Evolutionary conservation across 139 green algal species (phyloP).

Genomic region (Tetratostichococcus sp.): DNA sequence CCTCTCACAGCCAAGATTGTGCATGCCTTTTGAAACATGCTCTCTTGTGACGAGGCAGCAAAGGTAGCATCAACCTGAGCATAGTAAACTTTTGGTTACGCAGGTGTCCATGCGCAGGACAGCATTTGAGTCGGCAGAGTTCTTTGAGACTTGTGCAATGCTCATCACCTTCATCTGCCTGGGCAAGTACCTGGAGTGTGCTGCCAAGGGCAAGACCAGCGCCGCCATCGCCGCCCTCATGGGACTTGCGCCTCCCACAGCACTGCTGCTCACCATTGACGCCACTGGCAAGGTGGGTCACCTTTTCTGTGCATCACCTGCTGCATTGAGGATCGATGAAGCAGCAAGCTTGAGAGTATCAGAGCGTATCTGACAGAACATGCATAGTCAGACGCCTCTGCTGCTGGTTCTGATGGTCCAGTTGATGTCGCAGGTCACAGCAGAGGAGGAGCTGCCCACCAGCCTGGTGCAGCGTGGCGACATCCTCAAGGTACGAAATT

Average conservation of each 20-base stretch:
- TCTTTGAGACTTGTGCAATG: constrained; percentile 97
- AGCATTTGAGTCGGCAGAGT: constrained; percentile 77
- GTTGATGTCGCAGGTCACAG: not conserved
- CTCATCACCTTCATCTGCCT: constrained; percentile 96
- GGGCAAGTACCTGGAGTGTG: constrained; percentile 68
- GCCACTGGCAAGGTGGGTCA: not conserved
- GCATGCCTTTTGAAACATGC: no score
- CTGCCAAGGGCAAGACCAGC: constrained; percentile 73
- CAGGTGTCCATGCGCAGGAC: not conserved
- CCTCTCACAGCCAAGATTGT: no score
- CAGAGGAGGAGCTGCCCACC: constrained; percentile 63
- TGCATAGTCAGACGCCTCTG: no score
- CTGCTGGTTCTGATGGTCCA: not conserved
- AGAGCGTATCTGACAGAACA: no score
- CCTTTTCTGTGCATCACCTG: no score
- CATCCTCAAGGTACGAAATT: constrained; percentile 76
- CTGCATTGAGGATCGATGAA: no score
- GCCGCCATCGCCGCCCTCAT: constrained; percentile 79
- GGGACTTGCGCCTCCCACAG: constrained; percentile 67
- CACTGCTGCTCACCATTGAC: constrained; percentile 64
- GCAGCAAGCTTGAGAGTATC: no score
- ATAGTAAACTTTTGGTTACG: no score
- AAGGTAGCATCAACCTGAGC: no score
- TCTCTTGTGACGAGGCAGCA: no score
- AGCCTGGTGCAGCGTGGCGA: constrained; percentile 83